Base-by-base conservation (phyloP, 2,329 filamentous ascomycete genomes). In the Calonectria naviculata region DNA sequence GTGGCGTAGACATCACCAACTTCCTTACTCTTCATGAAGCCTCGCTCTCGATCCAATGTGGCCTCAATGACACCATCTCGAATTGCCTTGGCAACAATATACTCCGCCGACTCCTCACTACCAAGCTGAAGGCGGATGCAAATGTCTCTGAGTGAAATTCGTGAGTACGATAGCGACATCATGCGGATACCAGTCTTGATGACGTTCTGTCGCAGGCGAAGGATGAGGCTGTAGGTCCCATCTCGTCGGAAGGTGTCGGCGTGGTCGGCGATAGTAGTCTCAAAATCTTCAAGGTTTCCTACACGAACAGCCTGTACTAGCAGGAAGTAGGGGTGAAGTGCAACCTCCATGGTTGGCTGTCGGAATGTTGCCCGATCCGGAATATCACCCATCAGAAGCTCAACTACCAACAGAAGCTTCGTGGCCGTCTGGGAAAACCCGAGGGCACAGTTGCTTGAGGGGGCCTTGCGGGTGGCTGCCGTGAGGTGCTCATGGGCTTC, bases 121-220 rank as follows among this genome's bases (percentile, higher is more conserved):
- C 97, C 95, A 12, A 99, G 88, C 64, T 97, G 95, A 62, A 99
- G 89, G 58, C 97, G 94, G 70, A 98, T 95, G 86, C 97, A 99
- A 77, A 99, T 99, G 81, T 99, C 97, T 70, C 97, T 93, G 67
- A 99, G 90, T 1, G 96, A 98, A 80, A 99, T 99, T 73, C 96
- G 94, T 71, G 96, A 98, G 87, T 99, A 99, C 24, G 95, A 98
- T 74, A 99, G 88, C 46, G 96, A 98, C 91, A 99, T 97, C 95
- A 98, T 98, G 78, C 97, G 95, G 74, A 99, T 98, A 76, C 97
- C 97, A 4, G 97, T 99, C 89, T 98, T 98, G 91, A 99, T 98
- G 81, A 99, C 97, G 81, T 99, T 99, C 85, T 99, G 97, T 78
- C 97, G 93, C 73, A 99, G 89, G 73, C 97, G 95, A 74, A 98